A percentile compares a stretch with the other conserved stretches of the same genome.
Conservation (phyloP, 352 stramenopile genomes). For the Globisporangium recalcitrans region DNA sequence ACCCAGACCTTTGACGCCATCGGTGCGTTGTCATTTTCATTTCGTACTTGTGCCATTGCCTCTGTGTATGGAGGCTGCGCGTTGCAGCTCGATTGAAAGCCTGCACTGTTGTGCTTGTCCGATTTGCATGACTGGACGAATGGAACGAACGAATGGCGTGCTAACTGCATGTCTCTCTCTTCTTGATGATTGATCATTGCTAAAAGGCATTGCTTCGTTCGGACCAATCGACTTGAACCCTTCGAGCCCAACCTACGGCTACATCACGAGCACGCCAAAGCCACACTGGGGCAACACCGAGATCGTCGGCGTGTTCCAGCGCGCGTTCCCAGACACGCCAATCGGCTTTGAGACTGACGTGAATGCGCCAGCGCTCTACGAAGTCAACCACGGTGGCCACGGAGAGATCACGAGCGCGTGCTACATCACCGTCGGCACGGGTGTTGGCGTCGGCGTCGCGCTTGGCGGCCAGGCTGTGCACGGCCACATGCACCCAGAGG, state of each 20-base stretch:
- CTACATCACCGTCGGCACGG: constrained; percentile 96
- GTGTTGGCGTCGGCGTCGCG: constrained; percentile 93
- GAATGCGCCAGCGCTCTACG: constrained; percentile 94
- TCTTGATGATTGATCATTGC: background rate
- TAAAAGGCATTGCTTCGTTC: constrained; percentile 92
- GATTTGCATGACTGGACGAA: background rate
- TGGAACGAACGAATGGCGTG: background rate
- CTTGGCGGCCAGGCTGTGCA: constrained; percentile 90
- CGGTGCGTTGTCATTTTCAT: constrained; percentile 19
- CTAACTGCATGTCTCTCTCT: background rate
- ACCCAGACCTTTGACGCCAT: constrained; percentile 75
- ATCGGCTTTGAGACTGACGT: constrained; percentile 97
- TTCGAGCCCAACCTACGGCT: constrained; percentile 86
- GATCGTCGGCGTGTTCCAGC: constrained; percentile 67
- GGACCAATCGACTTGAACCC: constrained; percentile 88
- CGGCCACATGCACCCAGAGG: constrained; percentile 95
- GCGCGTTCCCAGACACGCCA: constrained; percentile 61
- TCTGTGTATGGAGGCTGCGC: background rate
- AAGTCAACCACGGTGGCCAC: constrained; percentile 85
- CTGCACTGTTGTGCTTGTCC: background rate
- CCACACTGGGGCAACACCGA: constrained; percentile 87
- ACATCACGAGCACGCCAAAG: constrained; percentile 95
- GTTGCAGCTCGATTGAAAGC: background rate
- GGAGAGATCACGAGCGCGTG: constrained; percentile 70
- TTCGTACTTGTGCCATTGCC: background rate